Conservation (phyloP, 176 grass and related monocot species). For the Cocos nucifera region DNA sequence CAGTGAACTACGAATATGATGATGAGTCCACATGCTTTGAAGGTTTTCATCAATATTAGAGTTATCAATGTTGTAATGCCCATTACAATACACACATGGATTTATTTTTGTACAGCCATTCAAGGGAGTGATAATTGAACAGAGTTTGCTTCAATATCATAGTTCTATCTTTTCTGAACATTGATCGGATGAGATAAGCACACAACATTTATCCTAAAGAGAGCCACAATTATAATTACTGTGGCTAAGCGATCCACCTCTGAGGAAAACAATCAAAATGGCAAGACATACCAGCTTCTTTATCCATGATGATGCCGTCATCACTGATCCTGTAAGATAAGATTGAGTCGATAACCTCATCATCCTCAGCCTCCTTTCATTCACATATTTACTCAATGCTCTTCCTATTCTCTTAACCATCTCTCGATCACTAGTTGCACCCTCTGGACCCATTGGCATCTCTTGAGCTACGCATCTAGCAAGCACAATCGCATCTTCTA, state of each 20-base stretch:
- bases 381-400: slow-evolving; percentile 18
- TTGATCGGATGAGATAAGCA: not conserved
- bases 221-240: slow-evolving; percentile 30
- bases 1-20: too few species aligned
- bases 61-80: too few species aligned
- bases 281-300: slow-evolving; percentile 12
- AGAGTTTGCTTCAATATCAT: too few species aligned
- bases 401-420: slow-evolving; percentile 11
- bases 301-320: slow-evolving; percentile 9
- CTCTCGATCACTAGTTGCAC: not conserved
- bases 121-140: too few species aligned
- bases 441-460: not conserved
- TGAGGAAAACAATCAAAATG: slow-evolving; percentile 15
- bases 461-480: slow-evolving; percentile 22
- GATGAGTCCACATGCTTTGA: too few species aligned
- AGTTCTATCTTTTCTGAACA: not conserved
- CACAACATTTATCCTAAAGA: slow-evolving; percentile 10
- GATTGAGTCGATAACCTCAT: slow-evolving; percentile 11
- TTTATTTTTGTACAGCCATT: too few species aligned
- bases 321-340: slow-evolving; percentile 11
- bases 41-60: too few species aligned
- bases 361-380: slow-evolving; percentile 32
- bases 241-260: slow-evolving; percentile 17
- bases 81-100: too few species aligned
- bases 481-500: slow-evolving; percentile 40